These are phyloP conservation scores for Bondarzewia mesenterica DNA, from an alignment of 1,284 basidiomycete genomes.

Conservation along the genomic window DNA sequence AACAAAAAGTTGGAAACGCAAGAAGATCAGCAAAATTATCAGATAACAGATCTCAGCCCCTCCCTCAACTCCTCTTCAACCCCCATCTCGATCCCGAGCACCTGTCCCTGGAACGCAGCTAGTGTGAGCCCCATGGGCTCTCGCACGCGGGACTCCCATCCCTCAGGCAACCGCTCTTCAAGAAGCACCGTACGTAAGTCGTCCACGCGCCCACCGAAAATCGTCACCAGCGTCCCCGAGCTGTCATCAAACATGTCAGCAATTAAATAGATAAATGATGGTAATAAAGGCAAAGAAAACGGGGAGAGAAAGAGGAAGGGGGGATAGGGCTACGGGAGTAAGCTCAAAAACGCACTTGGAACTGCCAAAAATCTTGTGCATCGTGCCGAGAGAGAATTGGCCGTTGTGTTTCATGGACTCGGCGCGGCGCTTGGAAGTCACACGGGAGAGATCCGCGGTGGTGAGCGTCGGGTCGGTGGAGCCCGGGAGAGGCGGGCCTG, in stretches of 20 bases:
- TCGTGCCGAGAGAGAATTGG: constrained; percentile 37
- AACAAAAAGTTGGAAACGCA: background rate
- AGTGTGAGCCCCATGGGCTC: constrained; percentile 53
- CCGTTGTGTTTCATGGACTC: constrained; percentile 46
- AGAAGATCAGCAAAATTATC: background rate
- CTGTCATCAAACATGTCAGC: constrained; percentile 24
- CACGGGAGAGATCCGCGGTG: constrained; percentile 46
- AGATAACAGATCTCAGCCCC: background rate
- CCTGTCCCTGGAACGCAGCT: constrained; percentile 45
- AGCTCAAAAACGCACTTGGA: constrained; percentile 44
- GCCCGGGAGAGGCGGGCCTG: constrained; percentile 26
- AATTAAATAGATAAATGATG: no score
- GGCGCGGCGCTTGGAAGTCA: constrained; percentile 47
- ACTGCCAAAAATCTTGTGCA: constrained; percentile 57
- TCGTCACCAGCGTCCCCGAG: constrained; percentile 48
- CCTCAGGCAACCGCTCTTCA: constrained; percentile 60
- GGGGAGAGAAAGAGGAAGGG: background rate
- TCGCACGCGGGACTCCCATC: constrained; percentile 58
- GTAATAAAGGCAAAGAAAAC: no score
- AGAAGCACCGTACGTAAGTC: constrained; percentile 48
- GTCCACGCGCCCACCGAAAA: constrained; percentile 53
- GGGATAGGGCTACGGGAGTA: background rate
- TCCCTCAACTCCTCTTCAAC: constrained; percentile 20
- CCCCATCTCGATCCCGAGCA: constrained; percentile 43
- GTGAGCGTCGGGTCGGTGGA: constrained; percentile 38